Evolutionary conservation across 169 alveolate genomes (phyloP).

Genomic region (Eimeria brunetti): DNA sequence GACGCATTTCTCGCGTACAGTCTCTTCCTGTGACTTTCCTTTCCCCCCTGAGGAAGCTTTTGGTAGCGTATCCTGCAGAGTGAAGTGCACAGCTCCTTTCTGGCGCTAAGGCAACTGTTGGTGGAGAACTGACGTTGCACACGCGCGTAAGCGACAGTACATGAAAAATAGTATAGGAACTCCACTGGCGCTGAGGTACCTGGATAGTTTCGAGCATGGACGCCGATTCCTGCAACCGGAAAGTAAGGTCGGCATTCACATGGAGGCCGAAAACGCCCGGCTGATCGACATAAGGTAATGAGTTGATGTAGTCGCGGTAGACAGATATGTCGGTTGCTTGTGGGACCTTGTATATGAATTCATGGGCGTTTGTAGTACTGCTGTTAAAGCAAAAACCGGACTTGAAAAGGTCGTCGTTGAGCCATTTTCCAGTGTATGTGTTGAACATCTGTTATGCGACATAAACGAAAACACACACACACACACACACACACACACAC

Average conservation of each 20-base stretch:
- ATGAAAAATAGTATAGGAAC: neutral
- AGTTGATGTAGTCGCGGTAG: constrained; percentile 91
- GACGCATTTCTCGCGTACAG: constrained; percentile 93
- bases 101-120: neutral
- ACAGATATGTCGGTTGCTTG: constrained; percentile 92
- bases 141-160: too few species aligned
- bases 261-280: constrained; percentile 96
- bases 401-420: constrained; percentile 80
- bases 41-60: constrained; percentile 95
- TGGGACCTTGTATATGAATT: constrained; percentile 92
- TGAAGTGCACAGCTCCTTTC: neutral
- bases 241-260: constrained; percentile 96
- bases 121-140: neutral
- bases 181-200: constrained; percentile 4
- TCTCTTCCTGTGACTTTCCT: constrained; percentile 96
- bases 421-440: constrained; percentile 94
- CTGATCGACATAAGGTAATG: constrained; percentile 94
- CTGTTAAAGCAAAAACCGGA: constrained; percentile 83
- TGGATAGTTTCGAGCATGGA: constrained; percentile 94
- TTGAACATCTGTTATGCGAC: constrained; percentile 85
- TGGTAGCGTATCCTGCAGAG: constrained; percentile 93
- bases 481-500: neutral
- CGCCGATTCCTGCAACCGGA: constrained; percentile 94
- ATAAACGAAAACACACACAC: neutral
- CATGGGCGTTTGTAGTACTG: constrained; percentile 79